A percentile compares a stretch with the other conserved stretches of the same genome.
Evolutionary conservation across 225 moss, liverwort and hornwort species (phyloP).

Genomic region (Bryum argenteum): DNA sequence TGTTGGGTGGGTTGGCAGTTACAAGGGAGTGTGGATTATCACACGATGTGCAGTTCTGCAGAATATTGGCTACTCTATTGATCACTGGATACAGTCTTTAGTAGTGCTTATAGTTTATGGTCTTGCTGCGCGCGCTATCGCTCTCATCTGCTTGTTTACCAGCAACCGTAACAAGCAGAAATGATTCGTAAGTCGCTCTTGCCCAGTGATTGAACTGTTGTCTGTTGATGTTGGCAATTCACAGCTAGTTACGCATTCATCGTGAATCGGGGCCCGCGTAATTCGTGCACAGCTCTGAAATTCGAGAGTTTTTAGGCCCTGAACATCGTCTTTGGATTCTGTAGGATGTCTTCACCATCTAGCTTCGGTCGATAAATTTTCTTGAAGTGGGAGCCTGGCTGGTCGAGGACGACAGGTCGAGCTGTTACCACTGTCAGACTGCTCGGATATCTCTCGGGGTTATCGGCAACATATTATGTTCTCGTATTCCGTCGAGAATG

Average conservation of each 20-base stretch:
- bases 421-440: slow-evolving; percentile 22
- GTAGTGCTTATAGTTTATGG: slow-evolving; percentile 50
- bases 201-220: not conserved
- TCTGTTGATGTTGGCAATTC: not conserved
- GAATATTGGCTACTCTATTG: slow-evolving; percentile 39
- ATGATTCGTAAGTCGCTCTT: slow-evolving; percentile 44
- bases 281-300: not conserved
- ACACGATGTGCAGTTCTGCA: slow-evolving; percentile 54
- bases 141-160: slow-evolving; percentile 56
- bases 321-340: slow-evolving; percentile 9
- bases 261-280: not conserved
- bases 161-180: slow-evolving; percentile 61
- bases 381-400: slow-evolving; percentile 6
- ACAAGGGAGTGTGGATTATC: slow-evolving; percentile 64
- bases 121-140: slow-evolving; percentile 43
- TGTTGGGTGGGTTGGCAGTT: slow-evolving; percentile 40
- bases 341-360: slow-evolving; percentile 2
- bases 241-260: slow-evolving; percentile 1
- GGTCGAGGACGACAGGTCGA: slow-evolving; percentile 14
- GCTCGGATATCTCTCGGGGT: not conserved
- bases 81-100: slow-evolving; percentile 44
- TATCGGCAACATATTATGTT: not conserved
- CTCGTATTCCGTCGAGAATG: slow-evolving; percentile 14
- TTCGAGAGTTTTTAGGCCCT: not conserved
- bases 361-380: slow-evolving; percentile 4